Evolutionary conservation across 345 rosid genomes (phyloP).

Genomic region (Arabis alpina): DNA sequence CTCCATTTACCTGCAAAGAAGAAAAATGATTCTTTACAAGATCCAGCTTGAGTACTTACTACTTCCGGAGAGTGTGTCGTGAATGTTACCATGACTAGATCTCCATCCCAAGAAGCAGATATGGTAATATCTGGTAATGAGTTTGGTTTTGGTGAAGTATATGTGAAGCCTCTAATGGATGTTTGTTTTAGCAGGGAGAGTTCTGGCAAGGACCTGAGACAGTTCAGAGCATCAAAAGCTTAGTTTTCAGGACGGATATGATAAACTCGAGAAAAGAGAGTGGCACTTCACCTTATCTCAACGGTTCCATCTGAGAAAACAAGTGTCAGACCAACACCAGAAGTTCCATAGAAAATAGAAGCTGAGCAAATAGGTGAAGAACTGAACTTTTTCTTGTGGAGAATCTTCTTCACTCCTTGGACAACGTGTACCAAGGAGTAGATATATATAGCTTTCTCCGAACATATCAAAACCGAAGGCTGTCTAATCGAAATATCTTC

Average conservation of each 20-base stretch:
- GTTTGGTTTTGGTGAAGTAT: constrained; percentile 53
- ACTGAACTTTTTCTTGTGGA: constrained; percentile 79
- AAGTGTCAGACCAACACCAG: constrained; percentile 77
- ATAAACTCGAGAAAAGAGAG: neutral
- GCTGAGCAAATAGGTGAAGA: constrained; percentile 81
- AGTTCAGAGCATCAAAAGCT: neutral
- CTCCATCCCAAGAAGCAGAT: constrained; percentile 74
- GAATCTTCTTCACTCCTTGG: constrained; percentile 89
- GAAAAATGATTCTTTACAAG: neutral
- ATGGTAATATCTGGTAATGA: constrained; percentile 54
- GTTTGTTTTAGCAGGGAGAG: constrained; percentile 67
- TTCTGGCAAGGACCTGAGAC: constrained; percentile 77
- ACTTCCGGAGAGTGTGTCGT: constrained; percentile 27
- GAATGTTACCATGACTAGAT: constrained; percentile 64
- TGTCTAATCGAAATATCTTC: constrained; percentile 59
- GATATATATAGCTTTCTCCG: constrained; percentile 82
- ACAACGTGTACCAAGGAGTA: constrained; percentile 69
- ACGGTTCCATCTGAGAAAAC: constrained; percentile 63
- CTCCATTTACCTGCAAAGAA: constrained; percentile 67
- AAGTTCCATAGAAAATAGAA: constrained; percentile 58
- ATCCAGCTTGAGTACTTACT: constrained; percentile 2
- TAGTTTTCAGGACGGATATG: neutral
- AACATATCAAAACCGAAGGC: constrained; percentile 64
- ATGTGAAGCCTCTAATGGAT: constrained; percentile 64
- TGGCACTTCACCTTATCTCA: constrained; percentile 72